Evolutionary conservation across 140 eudicot species (phyloP).

Genomic region (Bidens hawaiensis): DNA sequence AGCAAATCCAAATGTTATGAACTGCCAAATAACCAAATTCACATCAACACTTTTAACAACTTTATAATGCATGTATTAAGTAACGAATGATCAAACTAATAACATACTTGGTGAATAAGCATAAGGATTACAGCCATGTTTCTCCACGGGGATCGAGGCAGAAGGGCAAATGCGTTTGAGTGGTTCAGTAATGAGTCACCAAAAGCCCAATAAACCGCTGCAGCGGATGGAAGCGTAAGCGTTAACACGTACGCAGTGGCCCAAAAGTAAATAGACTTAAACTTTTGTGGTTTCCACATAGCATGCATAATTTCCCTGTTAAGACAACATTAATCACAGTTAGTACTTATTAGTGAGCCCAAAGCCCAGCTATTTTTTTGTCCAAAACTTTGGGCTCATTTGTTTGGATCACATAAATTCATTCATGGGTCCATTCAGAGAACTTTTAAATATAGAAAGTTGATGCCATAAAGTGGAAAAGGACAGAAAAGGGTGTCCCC

Average conservation of each 20-base stretch:
- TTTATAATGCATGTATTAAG: neutral
- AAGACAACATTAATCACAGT: neutral
- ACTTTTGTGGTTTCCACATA: conserved; percentile 94
- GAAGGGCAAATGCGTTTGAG: conserved; percentile 87
- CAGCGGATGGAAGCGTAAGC: conserved; percentile 80
- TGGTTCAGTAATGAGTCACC: conserved; percentile 82
- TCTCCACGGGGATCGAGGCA: conserved; percentile 74
- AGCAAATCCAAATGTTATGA: conserved; percentile 94
- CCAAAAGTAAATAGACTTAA: conserved; percentile 73
- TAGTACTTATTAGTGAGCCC: neutral
- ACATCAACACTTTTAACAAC: neutral
- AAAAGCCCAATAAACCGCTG: conserved; percentile 96
- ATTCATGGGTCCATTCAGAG: neutral
- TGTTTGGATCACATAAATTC: neutral
- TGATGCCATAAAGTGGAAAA: conserved; percentile 14
- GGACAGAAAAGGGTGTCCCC: conserved; percentile 28
- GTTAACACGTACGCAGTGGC: conserved; percentile 85
- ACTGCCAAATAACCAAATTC: conserved; percentile 35
- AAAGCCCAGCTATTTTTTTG: neutral
- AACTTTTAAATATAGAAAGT: conserved; percentile 1
- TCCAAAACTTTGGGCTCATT: conserved; percentile 4
- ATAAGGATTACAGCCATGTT: conserved; percentile 90
- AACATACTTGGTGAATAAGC: conserved; percentile 90
- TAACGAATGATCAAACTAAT: neutral
- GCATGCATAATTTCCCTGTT: conserved; percentile 94